These are phyloP conservation scores for Kurtzmaniella fragi DNA, from an alignment of 805 yeast species.

Conservation along the genomic window DNA sequence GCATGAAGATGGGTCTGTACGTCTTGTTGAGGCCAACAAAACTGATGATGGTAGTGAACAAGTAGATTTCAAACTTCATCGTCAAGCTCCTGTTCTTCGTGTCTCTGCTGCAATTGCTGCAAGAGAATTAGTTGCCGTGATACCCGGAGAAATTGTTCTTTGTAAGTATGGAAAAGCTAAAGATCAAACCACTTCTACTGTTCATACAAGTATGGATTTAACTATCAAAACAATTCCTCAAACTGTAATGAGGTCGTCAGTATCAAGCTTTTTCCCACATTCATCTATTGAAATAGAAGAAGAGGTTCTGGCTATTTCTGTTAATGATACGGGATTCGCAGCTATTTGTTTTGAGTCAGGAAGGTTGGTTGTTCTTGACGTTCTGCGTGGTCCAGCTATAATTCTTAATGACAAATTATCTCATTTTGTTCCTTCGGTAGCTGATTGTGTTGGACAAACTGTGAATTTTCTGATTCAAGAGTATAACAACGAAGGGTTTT, in stretches of 20 bases:
- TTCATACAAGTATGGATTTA: constrained; percentile 30
- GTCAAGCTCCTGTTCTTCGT: constrained; percentile 22
- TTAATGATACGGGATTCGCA: constrained; percentile 79
- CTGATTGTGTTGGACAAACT: constrained; percentile 44
- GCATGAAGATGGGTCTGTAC: constrained; percentile 76
- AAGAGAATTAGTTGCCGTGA: constrained; percentile 67
- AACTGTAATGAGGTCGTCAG: constrained; percentile 44
- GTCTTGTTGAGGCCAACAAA: constrained; percentile 80
- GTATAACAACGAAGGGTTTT: constrained; percentile 59
- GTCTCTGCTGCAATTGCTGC: constrained; percentile 75
- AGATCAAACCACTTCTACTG: constrained; percentile 10
- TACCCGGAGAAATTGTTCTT: constrained; percentile 67
- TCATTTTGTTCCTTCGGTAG: constrained; percentile 25
- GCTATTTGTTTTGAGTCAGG: constrained; percentile 78
- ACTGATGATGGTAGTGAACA: constrained; percentile 48
- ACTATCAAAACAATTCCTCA: constrained; percentile 46
- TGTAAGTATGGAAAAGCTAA: constrained; percentile 56
- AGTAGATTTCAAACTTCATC: constrained; percentile 18
- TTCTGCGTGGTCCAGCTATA: constrained; percentile 68
- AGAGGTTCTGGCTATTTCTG: constrained; percentile 53
- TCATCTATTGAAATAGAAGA: constrained; percentile 19
- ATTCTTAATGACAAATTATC: constrained; percentile 38
- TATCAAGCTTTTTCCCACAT: constrained; percentile 30
- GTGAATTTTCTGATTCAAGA: constrained; percentile 73
- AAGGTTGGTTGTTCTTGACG: constrained; percentile 65